A percentile compares a stretch with the other conserved stretches of the same genome.
Conservation (phyloP, 2,329 filamentous ascomycete genomes). For the Plenodomus tracheiphilus region DNA sequence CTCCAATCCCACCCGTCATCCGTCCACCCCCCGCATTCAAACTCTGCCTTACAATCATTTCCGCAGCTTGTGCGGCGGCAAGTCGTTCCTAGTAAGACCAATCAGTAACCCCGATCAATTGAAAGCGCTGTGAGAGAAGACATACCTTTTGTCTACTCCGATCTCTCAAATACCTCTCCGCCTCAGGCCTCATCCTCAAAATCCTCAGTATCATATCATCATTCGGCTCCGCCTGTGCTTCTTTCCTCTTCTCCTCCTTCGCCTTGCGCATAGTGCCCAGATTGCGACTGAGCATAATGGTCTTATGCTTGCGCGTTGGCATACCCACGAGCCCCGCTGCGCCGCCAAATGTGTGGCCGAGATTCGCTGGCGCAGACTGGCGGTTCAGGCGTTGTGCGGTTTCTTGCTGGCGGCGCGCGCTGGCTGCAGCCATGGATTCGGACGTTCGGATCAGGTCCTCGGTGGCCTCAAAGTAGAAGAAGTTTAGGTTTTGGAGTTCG, state of each 20-base stretch:
- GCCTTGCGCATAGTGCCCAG: conserved; percentile 94
- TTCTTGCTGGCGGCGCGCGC: conserved; percentile 75
- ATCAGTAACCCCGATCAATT: no score
- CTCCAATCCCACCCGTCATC: conserved; percentile 49
- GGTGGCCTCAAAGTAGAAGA: conserved; percentile 96
- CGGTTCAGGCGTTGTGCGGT: conserved; percentile 60
- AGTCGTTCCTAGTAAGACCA: conserved; percentile 65
- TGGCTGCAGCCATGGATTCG: conserved; percentile 91
- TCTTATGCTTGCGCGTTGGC: conserved; percentile 53
- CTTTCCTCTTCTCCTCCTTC: conserved; percentile 93
- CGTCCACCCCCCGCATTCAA: conserved; percentile 63
- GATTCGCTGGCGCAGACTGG: conserved; percentile 66
- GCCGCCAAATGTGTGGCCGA: conserved; percentile 58
- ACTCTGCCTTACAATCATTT: conserved; percentile 93
- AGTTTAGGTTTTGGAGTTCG: conserved; percentile 93
- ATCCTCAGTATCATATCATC: conserved; percentile 98
- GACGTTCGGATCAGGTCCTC: conserved; percentile 93
- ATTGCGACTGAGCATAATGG: conserved; percentile 91
- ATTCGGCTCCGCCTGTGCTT: conserved; percentile 93
- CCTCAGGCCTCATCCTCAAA: conserved; percentile 91
- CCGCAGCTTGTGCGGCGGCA: conserved; percentile 85
- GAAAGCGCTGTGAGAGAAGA: no score
- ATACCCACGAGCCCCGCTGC: conserved; percentile 65
- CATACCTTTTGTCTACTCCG: conserved; percentile 78
- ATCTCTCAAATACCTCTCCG: conserved; percentile 83